Base-by-base conservation (phyloP, 2,329 filamentous ascomycete species). In the Sordariomycetes sp. region DNA sequence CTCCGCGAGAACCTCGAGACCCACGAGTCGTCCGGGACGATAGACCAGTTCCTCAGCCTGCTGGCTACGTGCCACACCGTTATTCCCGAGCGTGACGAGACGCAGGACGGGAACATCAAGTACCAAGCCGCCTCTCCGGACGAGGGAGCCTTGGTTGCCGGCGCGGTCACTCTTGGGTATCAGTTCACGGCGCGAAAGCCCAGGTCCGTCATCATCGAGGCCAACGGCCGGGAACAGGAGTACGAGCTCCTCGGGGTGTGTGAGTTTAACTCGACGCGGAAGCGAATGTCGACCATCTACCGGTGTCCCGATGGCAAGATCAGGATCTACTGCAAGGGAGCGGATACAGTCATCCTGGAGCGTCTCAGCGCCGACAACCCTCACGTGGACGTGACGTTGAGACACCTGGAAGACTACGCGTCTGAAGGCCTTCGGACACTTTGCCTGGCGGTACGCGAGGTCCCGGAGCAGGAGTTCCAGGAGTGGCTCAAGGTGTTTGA, bases 81-180 rank as follows among this genome's bases (percentile, higher is more conserved):
- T 64, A 99, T 99, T 67, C 95, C 94, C 0, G 94, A 99, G 73
- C 79, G 86, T 65, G 85, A 85, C 55, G 88, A 91, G 51, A 87
- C 90, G 64, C 88, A 89, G 60, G 80, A 82, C 1, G 88, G 85
- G 20, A 80, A 85, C 43, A 97, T 99, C 78, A 97, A 95, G 72
- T 99, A 99, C 65, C 95, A 99, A 74, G 94, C 94, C 25, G 93
- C 95, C 1, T 99, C 94, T 25, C 94, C 94, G 1, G 94, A 99
- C 64, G 94, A 99, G 71, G 94, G 93, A 59, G 94, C 94, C n/a
- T 76, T 99, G 54, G 94, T 99, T 0, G 88, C 97, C 66, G 95
- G 94, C 59, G 94, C 94, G 1, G 83, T 92, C 3, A 74, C 79
- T 53, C 78, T 99, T 56, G 94, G 93, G 4, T 97, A 97, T 76